Evolutionary conservation across 169 alveolate genomes (phyloP), one percentile per base, ranked within the genome.

Genomic region (Amoebophrya sp.): DNA sequence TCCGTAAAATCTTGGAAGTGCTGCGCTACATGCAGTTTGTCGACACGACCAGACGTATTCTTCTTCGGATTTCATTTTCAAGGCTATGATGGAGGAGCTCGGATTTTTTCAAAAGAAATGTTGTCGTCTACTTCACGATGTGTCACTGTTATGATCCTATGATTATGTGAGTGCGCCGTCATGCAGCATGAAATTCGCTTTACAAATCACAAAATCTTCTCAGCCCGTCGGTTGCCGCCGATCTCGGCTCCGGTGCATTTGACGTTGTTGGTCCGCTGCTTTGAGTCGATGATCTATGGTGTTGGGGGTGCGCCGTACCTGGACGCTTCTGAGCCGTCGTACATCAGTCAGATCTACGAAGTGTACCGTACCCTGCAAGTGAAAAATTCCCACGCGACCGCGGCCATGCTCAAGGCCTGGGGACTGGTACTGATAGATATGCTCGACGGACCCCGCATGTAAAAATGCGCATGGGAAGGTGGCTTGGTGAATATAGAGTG

Each of bases 371-470:
- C 29, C 10, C 83, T 66, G 83, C 35, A 25, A n/a, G 83, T 66
- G 83, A 66, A 66, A 66, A 66, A 66, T 25, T 66, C 83, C 29
- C 83, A 66, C 35, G 83, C 83, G 83, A 66, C 83, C 18, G 83
- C 83, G 39, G 83, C 83, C 7, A 66, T 66, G 83, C 83, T 66
- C 32, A 66, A 66, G 83, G 83, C 83, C 35, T 66, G 83, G 83
- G 83, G 83, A 66, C 83, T 66, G 83, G 83, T 66, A 41, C 54
- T 41, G 54, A n/a, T n/a, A n/a, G n/a, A n/a, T n/a, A n/a, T n/a
- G n/a, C n/a, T n/a, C n/a, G n/a, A n/a, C n/a, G n/a, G n/a, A n/a
- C n/a, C n/a, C n/a, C n/a, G n/a, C n/a, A n/a, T n/a, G n/a, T n/a
- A n/a, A n/a, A n/a, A n/a, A n/a, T n/a, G n/a, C n/a, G n/a, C n/a